Percentiles rank a stretch among this genome's conserved stretches.
phyloP scores from a whole-genome alignment of 2,329 filamentous ascomycete species.

The Scytalidium sp. region DNA sequence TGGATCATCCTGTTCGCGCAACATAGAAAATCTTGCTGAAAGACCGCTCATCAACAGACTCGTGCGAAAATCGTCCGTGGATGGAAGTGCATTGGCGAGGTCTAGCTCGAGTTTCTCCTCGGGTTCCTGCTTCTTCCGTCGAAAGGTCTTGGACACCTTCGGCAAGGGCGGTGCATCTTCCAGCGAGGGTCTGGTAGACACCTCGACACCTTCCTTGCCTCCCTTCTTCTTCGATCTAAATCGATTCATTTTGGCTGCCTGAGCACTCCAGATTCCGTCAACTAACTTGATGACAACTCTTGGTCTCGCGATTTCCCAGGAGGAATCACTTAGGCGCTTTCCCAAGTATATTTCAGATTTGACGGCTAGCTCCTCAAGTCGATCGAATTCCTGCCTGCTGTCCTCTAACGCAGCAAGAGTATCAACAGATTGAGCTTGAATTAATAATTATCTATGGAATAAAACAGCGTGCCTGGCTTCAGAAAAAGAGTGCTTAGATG shows the following conservation, averaged over 20 bases:
- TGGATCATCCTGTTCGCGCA: constrained; percentile 91
- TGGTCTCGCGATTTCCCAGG: no score
- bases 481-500: neutral
- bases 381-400: neutral
- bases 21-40: constrained; percentile 94
- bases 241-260: constrained; percentile 63
- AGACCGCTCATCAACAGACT: constrained; percentile 94
- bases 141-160: constrained; percentile 52
- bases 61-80: constrained; percentile 87
- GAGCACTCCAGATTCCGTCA: constrained; percentile 4
- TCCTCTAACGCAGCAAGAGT: neutral
- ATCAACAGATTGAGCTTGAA: neutral
- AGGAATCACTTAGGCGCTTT: no score
- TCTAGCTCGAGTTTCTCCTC: constrained; percentile 67
- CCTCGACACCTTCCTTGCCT: constrained; percentile 51
- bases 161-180: constrained; percentile 43
- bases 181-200: constrained; percentile 44
- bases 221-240: constrained; percentile 70
- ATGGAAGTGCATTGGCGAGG: constrained; percentile 69
- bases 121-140: constrained; percentile 55
- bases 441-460: neutral
- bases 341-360: no score
- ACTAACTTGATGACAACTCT: neutral
- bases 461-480: neutral
- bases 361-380: neutral